Percentiles rank a stretch among this genome's conserved stretches.
phyloP scores from a whole-genome alignment of 768 basidiomycete species.

The Amanita rimosa region DNA sequence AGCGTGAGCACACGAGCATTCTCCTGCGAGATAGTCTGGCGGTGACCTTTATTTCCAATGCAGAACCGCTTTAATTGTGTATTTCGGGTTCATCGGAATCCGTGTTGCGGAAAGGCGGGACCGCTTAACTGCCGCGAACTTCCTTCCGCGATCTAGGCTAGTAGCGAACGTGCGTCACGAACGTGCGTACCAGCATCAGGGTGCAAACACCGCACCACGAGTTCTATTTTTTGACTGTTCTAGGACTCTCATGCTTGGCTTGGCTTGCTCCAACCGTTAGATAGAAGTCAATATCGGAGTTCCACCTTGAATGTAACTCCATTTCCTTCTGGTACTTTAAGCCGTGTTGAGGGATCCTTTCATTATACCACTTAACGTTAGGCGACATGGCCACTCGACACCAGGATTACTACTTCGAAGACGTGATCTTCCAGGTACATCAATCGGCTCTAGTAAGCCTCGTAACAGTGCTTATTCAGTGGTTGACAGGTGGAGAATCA shows the following conservation, averaged over 20 bases:
- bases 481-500: slow-evolving; percentile 14
- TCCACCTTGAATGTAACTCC: too few relatives aligned
- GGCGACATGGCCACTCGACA: neutral
- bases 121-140: neutral
- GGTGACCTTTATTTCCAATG: neutral
- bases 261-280: neutral
- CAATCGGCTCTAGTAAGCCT: too few relatives aligned
- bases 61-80: neutral
- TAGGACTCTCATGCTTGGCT: neutral
- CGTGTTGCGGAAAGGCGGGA: neutral
- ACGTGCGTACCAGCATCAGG: neutral
- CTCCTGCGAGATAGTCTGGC: too few relatives aligned
- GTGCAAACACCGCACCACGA: neutral
- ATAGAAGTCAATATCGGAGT: too few relatives aligned
- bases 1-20: neutral
- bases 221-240: neutral
- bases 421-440: slow-evolving; percentile 2
- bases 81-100: neutral
- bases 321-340: neutral
- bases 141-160: neutral
- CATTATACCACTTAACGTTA: neutral
- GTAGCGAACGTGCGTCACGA: neutral
- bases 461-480: neutral
- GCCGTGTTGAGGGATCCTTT: neutral
- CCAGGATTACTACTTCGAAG: slow-evolving; percentile 2